Conservation (phyloP, 176 grass and related monocot genomes). For the Panicum miliaceum region DNA sequence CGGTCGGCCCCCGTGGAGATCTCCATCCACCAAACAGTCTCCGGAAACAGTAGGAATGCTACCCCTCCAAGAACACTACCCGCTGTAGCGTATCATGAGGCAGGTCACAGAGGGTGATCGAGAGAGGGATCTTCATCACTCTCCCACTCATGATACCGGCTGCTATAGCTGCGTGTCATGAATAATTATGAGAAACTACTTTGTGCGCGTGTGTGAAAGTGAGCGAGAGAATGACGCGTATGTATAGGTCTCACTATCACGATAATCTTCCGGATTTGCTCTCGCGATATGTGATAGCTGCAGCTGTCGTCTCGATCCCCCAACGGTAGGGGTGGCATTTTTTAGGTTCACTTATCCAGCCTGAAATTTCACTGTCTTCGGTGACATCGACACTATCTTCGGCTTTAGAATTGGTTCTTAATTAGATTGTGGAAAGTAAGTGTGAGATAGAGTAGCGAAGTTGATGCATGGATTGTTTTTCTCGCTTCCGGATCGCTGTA, state of each 20-base stretch:
- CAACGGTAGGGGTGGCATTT: background rate
- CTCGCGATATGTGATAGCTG: background rate
- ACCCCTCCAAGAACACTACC: background rate
- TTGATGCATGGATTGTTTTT: background rate
- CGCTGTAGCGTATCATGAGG: background rate
- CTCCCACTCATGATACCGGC: background rate
- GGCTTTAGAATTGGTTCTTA: constrained; percentile 28
- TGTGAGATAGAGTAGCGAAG: background rate
- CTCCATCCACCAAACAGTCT: constrained; percentile 3
- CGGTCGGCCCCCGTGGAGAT: background rate
- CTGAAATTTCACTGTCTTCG: background rate
- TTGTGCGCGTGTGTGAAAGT: background rate
- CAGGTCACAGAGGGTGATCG: background rate
- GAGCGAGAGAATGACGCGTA: background rate
- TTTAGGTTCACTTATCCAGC: background rate
- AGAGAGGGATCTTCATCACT: background rate
- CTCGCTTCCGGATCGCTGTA: background rate
- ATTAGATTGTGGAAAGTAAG: constrained; percentile 9
- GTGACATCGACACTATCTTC: constrained; percentile 4
- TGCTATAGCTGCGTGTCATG: background rate
- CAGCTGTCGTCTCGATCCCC: background rate
- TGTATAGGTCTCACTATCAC: background rate
- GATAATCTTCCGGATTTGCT: constrained; percentile 11
- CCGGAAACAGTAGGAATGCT: background rate
- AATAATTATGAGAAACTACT: background rate